These are phyloP conservation scores for Phytopythium mirpurense DNA, from an alignment of 352 stramenopile species.

Conservation along the genomic window DNA sequence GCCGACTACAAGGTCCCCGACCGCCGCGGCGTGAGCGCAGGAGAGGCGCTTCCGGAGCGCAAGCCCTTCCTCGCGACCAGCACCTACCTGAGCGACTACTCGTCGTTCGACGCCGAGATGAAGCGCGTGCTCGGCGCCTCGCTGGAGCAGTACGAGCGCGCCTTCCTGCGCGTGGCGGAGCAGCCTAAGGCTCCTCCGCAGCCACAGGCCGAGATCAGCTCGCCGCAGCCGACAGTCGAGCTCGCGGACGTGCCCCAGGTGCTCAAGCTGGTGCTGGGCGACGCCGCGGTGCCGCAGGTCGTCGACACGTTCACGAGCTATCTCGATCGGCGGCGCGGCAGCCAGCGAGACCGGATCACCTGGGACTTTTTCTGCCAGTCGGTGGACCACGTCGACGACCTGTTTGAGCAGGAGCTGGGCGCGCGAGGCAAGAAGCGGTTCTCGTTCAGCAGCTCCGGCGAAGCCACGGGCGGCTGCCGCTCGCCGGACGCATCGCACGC, in stretches of 20 bases:
- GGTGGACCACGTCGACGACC: slow-evolving; percentile 29
- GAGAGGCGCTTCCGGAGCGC: slow-evolving; percentile 24
- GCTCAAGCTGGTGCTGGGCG: slow-evolving; percentile 33
- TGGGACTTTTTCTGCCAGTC: slow-evolving; percentile 42
- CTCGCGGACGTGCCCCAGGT: slow-evolving; percentile 41
- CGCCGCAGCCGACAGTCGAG: slow-evolving; percentile 29
- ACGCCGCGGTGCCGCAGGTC: slow-evolving; percentile 21
- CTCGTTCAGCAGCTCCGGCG: slow-evolving; percentile 6
- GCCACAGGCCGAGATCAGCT: slow-evolving; percentile 19
- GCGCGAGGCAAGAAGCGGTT: slow-evolving; percentile 12
- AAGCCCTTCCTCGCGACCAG: slow-evolving; percentile 59
- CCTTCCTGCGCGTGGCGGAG: slow-evolving; percentile 33
- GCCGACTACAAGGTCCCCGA: slow-evolving; percentile 62
- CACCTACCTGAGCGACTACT: slow-evolving; percentile 64
- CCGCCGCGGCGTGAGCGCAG: slow-evolving; percentile 44
- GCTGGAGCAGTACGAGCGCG: slow-evolving; percentile 33
- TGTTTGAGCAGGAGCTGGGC: slow-evolving; percentile 35
- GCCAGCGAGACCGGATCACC: slow-evolving; percentile 34
- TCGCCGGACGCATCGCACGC: slow-evolving; percentile 13
- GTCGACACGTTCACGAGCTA: slow-evolving; percentile 40
- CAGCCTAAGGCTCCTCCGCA: slow-evolving; percentile 9
- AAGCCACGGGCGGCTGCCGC: slow-evolving; percentile 14
- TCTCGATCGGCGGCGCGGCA: slow-evolving; percentile 32
- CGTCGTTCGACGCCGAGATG: slow-evolving; percentile 43
- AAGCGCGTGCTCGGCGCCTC: slow-evolving; percentile 25